Evolutionary conservation across 139 green algal genomes (phyloP).

Genomic region (Chlorella sp.): DNA sequence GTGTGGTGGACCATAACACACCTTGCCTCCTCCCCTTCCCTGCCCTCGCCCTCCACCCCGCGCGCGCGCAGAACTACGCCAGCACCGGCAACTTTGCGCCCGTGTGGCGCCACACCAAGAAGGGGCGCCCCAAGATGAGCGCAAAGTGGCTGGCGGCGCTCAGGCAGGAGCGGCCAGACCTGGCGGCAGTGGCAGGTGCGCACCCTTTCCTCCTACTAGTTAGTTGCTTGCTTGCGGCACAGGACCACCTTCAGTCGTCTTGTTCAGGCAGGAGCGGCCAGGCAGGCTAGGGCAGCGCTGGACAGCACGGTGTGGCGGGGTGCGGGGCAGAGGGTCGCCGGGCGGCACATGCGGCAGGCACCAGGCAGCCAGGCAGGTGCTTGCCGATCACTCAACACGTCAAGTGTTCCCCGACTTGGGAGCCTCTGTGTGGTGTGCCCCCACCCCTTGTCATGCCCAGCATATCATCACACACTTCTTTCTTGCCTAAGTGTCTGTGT

Average conservation of each 20-base stretch:
- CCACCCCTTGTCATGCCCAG: too few species aligned
- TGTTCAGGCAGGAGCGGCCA: too few species aligned
- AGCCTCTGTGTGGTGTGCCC: neutral
- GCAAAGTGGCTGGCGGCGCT: slow-evolving; percentile 70
- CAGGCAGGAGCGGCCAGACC: slow-evolving; percentile 62
- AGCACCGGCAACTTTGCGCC: slow-evolving; percentile 75
- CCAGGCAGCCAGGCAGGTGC: neutral
- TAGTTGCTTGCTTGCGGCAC: too few species aligned
- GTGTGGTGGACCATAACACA: too few species aligned
- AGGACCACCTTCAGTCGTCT: neutral
- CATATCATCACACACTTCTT: too few species aligned
- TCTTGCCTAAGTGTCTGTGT: too few species aligned
- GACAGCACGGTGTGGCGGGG: too few species aligned
- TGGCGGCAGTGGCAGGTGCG: slow-evolving; percentile 60
- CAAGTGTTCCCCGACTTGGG: too few species aligned
- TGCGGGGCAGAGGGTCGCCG: neutral
- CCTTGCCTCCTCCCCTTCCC: neutral
- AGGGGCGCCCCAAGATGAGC: slow-evolving; percentile 82
- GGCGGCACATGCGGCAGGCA: neutral
- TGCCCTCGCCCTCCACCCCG: neutral
- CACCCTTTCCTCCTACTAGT: neutral
- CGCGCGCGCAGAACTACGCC: slow-evolving; percentile 61
- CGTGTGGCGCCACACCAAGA: slow-evolving; percentile 71
- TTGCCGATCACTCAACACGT: too few species aligned
- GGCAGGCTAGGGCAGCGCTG: too few species aligned